These are phyloP conservation scores for Aspergillus vadensis DNA, from an alignment of 2,329 filamentous ascomycete species.

Conservation along the genomic window DNA sequence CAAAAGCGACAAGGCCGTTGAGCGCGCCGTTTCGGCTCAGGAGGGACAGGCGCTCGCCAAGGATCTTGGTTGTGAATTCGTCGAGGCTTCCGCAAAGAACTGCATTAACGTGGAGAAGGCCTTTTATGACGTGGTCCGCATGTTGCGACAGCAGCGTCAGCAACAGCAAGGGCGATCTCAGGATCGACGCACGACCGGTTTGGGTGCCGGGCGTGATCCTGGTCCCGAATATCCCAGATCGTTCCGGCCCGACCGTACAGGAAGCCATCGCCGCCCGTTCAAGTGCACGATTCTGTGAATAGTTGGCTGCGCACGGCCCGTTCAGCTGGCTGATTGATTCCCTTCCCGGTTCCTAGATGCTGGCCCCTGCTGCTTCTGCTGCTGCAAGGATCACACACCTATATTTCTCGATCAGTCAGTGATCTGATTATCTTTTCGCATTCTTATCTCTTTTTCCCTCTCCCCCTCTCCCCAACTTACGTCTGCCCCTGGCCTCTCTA, in stretches of 20 bases:
- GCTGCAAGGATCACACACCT: neutral
- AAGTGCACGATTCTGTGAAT: slow-evolving; percentile 43
- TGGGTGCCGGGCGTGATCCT: slow-evolving; percentile 39
- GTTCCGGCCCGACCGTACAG: slow-evolving; percentile 42
- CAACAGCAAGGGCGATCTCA: slow-evolving; percentile 41
- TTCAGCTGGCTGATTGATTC: slow-evolving; percentile 1
- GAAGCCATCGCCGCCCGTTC: slow-evolving; percentile 39
- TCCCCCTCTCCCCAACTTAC: neutral
- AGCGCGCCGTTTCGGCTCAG: slow-evolving; percentile 94
- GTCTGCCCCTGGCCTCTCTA: neutral
- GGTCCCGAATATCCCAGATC: slow-evolving; percentile 43
- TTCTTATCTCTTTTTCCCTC: neutral
- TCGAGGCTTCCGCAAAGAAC: slow-evolving; percentile 95
- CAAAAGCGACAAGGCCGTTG: slow-evolving; percentile 95
- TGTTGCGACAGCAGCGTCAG: slow-evolving; percentile 80
- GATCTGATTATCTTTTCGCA: neutral
- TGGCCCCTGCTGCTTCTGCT: neutral
- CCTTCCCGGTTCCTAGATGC: neutral
- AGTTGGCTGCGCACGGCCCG: neutral
- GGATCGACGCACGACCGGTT: slow-evolving; percentile 41
- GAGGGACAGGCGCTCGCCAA: slow-evolving; percentile 90
- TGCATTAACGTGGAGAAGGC: slow-evolving; percentile 98
- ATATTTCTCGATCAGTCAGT: slow-evolving; percentile 3
- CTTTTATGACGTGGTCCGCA: slow-evolving; percentile 95
- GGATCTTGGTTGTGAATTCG: slow-evolving; percentile 92